Conservation (phyloP, 2,329 filamentous ascomycete species). For the Emydomyces testavorans region DNA sequence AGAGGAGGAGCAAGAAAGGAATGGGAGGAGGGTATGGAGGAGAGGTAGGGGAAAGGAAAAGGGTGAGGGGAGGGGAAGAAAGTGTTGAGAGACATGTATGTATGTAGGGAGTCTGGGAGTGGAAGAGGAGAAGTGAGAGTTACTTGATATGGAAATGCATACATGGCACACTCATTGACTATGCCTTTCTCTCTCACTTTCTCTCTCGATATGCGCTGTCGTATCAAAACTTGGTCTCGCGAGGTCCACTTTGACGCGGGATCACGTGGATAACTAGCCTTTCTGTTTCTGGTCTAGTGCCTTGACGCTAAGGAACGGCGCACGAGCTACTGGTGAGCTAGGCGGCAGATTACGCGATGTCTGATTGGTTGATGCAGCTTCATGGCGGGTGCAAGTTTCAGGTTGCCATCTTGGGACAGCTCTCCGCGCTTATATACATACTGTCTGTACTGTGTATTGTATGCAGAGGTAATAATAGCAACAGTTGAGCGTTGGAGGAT, state of each 20-base stretch:
- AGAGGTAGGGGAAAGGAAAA: background rate
- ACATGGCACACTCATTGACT: background rate
- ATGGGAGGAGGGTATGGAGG: background rate
- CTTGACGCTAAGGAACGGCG: background rate
- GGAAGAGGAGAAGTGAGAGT: conserved; percentile 7
- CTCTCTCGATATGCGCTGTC: background rate
- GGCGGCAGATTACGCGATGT: background rate
- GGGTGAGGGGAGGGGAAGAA: background rate
- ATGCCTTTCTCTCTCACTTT: too few species aligned
- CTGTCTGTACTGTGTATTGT: too few species aligned
- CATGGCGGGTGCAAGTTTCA: too few species aligned
- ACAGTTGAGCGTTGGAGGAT: too few species aligned
- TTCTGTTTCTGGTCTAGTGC: background rate
- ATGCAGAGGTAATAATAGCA: too few species aligned
- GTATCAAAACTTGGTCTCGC: background rate
- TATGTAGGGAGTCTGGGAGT: conserved; percentile 2
- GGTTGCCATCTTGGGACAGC: too few species aligned
- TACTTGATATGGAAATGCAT: conserved; percentile 8
- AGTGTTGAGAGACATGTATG: conserved; percentile 4
- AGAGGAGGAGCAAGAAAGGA: background rate
- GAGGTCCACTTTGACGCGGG: conserved; percentile 1
- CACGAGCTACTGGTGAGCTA: background rate
- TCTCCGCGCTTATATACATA: too few species aligned
- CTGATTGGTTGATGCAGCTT: background rate
- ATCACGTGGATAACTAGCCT: conserved; percentile 6